Evolutionary conservation across 2,329 filamentous ascomycete species (phyloP).

Genomic region (Botrytis fabae): DNA sequence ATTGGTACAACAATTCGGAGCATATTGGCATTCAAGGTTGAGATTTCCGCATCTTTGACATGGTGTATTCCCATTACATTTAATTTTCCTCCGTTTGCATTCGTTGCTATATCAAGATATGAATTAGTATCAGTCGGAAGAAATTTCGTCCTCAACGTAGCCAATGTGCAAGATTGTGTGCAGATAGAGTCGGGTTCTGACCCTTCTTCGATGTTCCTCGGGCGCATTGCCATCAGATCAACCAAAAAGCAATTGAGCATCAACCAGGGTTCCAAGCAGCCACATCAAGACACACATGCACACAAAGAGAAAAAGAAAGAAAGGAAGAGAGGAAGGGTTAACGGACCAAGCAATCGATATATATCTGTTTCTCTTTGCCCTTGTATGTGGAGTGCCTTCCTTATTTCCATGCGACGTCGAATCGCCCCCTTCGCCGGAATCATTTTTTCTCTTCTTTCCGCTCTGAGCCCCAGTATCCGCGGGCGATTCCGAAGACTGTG

Average conservation of each 20-base stretch:
- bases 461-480: slow-evolving; percentile 34
- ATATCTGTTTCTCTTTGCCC: slow-evolving; percentile 42
- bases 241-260: not conserved
- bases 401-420: slow-evolving; percentile 21
- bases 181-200: not conserved
- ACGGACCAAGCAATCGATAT: slow-evolving; percentile 43
- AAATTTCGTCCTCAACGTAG: not conserved
- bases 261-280: not conserved
- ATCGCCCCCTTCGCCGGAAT: slow-evolving; percentile 27
- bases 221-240: not conserved
- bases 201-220: not conserved
- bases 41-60: slow-evolving; percentile 70
- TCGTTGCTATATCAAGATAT: slow-evolving; percentile 53
- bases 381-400: slow-evolving; percentile 34
- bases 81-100: slow-evolving; percentile 74
- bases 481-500: slow-evolving; percentile 38
- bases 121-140: slow-evolving; percentile 2
- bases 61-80: slow-evolving; percentile 69
- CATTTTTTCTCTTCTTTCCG: slow-evolving; percentile 40
- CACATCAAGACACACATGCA: not conserved
- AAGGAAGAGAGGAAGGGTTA: not conserved
- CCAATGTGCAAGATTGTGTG: not conserved
- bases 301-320: not conserved
- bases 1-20: slow-evolving; percentile 67
- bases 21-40: slow-evolving; percentile 64